phyloP scores from a whole-genome alignment of 2,329 filamentous ascomycete species.

The Pseudogymnoascus sp. region DNA sequence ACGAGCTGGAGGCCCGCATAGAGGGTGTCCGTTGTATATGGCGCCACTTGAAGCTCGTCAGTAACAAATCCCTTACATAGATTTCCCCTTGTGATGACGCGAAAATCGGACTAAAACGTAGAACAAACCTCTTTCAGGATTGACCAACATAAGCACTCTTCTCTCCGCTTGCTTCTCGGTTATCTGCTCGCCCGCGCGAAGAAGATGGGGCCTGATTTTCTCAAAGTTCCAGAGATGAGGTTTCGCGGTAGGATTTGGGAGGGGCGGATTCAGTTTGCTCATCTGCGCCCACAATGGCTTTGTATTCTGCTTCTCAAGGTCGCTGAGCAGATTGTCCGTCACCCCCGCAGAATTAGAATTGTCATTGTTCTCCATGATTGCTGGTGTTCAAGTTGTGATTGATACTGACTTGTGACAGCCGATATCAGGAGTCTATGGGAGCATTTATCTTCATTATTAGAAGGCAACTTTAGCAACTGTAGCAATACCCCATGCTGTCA shows the following conservation, averaged over 20 bases:
- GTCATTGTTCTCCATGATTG: not conserved
- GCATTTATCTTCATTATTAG: not conserved
- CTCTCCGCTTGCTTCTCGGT: conserved; percentile 37
- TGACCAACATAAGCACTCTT: conserved; percentile 37
- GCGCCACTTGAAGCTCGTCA: conserved; percentile 34
- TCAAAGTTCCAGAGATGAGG: conserved; percentile 36
- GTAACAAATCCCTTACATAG: conserved; percentile 27
- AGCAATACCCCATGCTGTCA: not conserved
- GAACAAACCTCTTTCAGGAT: conserved; percentile 30
- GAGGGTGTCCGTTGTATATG: conserved; percentile 51
- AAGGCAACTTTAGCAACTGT: not conserved
- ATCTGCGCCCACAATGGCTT: conserved; percentile 44
- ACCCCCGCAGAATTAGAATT: not conserved
- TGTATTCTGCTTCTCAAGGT: conserved; percentile 13
- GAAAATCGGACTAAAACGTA: conserved; percentile 31
- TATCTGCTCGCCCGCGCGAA: conserved; percentile 31
- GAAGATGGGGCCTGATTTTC: conserved; percentile 28
- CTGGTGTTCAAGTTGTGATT: not conserved
- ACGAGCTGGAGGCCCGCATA: conserved; percentile 52
- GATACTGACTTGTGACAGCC: not conserved
- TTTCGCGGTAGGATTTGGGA: conserved; percentile 37
- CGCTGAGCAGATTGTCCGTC: not conserved
- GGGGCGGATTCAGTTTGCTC: conserved; percentile 39
- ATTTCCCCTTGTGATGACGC: conserved; percentile 31
- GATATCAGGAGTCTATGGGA: not conserved